Conservation (phyloP, 108 stramenopile genomes). For the Skeletonema marinoi region DNA sequence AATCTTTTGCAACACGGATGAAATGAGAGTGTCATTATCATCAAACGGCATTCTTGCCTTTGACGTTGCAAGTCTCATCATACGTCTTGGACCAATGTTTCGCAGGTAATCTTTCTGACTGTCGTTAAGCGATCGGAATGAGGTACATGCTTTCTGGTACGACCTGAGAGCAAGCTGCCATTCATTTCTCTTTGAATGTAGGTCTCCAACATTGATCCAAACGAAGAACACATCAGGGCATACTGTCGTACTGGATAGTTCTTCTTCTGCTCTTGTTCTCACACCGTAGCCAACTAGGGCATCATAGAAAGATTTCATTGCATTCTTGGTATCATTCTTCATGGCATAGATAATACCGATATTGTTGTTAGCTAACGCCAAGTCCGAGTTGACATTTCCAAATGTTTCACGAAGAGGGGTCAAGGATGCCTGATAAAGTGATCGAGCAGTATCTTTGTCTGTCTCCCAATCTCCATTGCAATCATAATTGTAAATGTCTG, state of each 20-base stretch:
- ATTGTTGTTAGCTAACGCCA: conserved; percentile 31
- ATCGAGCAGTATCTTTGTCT: conserved; percentile 36
- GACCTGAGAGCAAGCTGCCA: conserved; percentile 49
- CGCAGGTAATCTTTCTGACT: conserved; percentile 14
- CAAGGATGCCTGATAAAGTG: conserved; percentile 38
- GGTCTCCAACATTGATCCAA: conserved; percentile 49
- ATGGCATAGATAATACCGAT: conserved; percentile 39
- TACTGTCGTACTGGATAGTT: conserved; percentile 2
- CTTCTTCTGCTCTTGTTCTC: conserved; percentile 13
- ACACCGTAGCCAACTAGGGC: conserved; percentile 50
- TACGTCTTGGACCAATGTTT: conserved; percentile 14
- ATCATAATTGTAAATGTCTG: conserved; percentile 44
- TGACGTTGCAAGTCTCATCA: conserved; percentile 29
- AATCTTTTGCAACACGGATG: conserved; percentile 41
- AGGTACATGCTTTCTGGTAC: conserved; percentile 38
- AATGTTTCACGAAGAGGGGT: conserved; percentile 34
- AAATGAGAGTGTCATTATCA: conserved; percentile 25
- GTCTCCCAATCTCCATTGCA: conserved; percentile 5
- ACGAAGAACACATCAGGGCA: conserved; percentile 44
- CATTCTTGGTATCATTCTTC: conserved; percentile 34
- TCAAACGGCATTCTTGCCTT: neutral
- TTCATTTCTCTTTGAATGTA: conserved; percentile 34
- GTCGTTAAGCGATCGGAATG: conserved; percentile 31
- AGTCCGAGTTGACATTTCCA: conserved; percentile 26
- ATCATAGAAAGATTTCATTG: conserved; percentile 44